Percentiles rank a stretch among this genome's conserved stretches.
Evolutionary conservation across 805 yeast genomes (phyloP).

Genomic region (Saitoella complicata): DNA sequence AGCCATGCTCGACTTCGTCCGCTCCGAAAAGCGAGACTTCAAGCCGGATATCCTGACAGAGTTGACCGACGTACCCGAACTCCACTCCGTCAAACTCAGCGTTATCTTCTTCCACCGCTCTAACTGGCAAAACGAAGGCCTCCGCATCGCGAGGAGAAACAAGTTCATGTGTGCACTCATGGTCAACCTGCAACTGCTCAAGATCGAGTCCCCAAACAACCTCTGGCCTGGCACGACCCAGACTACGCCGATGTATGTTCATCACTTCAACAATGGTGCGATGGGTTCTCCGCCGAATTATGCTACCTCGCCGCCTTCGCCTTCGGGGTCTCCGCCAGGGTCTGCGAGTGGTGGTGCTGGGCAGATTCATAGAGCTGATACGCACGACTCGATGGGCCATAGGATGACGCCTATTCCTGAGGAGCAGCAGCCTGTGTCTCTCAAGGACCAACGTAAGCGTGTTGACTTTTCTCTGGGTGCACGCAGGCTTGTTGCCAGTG

Average conservation of each 20-base stretch:
- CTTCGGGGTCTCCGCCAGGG: too few species aligned
- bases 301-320: too few species aligned
- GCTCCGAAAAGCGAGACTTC: constrained; percentile 23
- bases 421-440: too few species aligned
- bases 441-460: too few species aligned
- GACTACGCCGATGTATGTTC: neutral
- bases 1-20: constrained; percentile 18
- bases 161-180: constrained; percentile 6
- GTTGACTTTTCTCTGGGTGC: too few species aligned
- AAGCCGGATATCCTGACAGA: neutral
- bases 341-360: too few species aligned
- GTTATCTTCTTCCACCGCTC: constrained; percentile 18
- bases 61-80: neutral
- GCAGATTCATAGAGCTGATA: too few species aligned
- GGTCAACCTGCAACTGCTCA: neutral
- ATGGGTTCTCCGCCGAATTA: too few species aligned
- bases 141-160: constrained; percentile 7
- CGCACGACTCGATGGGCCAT: too few species aligned
- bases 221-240: neutral
- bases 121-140: constrained; percentile 20
- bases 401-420: too few species aligned
- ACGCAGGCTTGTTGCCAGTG: too few species aligned
- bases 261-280: neutral
- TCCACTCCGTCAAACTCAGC: neutral
- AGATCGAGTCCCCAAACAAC: neutral